phyloP scores from a whole-genome alignment of 768 basidiomycete genomes.

The Cyathus striatus region DNA sequence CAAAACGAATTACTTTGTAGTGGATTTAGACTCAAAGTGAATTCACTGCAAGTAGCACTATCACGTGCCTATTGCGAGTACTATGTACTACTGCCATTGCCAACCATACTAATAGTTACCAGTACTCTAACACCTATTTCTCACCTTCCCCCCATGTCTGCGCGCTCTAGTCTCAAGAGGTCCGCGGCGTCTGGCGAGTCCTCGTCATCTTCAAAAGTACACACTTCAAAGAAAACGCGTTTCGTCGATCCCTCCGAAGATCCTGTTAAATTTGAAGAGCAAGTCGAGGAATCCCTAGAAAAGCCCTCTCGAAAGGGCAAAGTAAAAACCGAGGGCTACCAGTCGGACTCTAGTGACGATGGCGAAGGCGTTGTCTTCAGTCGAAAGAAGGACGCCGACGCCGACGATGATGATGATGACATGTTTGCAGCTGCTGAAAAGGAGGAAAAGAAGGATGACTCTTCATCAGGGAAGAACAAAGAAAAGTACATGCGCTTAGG shows the following conservation, averaged over 20 bases:
- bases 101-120: too few species aligned
- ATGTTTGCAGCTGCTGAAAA: slow-evolving; percentile 74
- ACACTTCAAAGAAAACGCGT: slow-evolving; percentile 64
- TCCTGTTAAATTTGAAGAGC: slow-evolving; percentile 68
- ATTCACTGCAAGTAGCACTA: too few species aligned
- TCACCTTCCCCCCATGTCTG: slow-evolving; percentile 17
- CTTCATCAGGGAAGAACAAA: slow-evolving; percentile 40
- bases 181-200: slow-evolving; percentile 24
- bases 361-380: slow-evolving; percentile 91
- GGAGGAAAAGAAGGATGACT: slow-evolving; percentile 44
- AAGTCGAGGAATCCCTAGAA: slow-evolving; percentile 74
- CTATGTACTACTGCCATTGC: too few species aligned
- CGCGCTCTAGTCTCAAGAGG: slow-evolving; percentile 30
- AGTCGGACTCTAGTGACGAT: slow-evolving; percentile 92
- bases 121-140: too few species aligned
- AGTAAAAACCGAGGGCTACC: slow-evolving; percentile 84
- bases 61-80: too few species aligned
- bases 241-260: slow-evolving; percentile 76
- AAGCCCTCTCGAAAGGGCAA: slow-evolving; percentile 64
- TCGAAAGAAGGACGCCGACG: slow-evolving; percentile 54
- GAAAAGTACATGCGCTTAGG: slow-evolving; percentile 79
- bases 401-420: slow-evolving; percentile 64
- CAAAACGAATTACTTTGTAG: too few species aligned
- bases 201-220: slow-evolving; percentile 16
- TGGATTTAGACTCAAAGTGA: too few species aligned